Percentiles rank a stretch among this genome's conserved stretches.
These are phyloP conservation scores for Dioscorea cayenensis DNA, from an alignment of 116 monocot species.

Conservation along the genomic window DNA sequence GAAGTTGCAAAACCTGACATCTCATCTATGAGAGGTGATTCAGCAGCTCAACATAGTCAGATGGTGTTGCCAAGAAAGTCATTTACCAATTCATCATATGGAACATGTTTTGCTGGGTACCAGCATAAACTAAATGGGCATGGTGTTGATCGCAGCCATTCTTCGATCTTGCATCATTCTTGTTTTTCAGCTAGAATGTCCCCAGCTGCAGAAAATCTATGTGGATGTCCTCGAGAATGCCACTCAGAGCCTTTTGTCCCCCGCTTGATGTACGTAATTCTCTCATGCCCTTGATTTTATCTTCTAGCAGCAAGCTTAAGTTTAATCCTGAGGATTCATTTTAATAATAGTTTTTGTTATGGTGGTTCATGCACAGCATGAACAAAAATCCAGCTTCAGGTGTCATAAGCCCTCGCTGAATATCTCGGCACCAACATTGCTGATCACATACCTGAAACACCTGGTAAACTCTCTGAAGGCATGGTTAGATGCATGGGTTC, in stretches of 20 bases:
- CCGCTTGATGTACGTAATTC: constrained; percentile 43
- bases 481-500: constrained; percentile 73
- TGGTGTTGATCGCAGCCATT: constrained; percentile 56
- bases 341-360: not conserved
- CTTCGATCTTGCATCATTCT: constrained; percentile 54
- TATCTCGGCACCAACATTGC: constrained; percentile 67
- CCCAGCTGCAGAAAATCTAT: constrained; percentile 55
- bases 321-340: not conserved
- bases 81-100: constrained; percentile 14
- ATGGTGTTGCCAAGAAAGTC: constrained; percentile 12
- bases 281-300: not conserved
- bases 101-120: constrained; percentile 7
- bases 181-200: constrained; percentile 61
- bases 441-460: constrained; percentile 76
- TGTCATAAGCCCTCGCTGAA: constrained; percentile 77
- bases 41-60: constrained; percentile 12
- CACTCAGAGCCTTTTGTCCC: constrained; percentile 70
- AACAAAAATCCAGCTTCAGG: constrained; percentile 29
- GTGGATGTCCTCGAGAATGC: constrained; percentile 41
- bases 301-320: not conserved
- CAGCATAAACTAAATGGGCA: constrained; percentile 22
- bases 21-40: constrained; percentile 7
- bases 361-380: constrained; percentile 36
- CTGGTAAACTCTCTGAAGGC: constrained; percentile 72
- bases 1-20: constrained; percentile 8